Base-by-base conservation (phyloP, 305 asterid genomes). In the Fraxinus dipetala region DNA sequence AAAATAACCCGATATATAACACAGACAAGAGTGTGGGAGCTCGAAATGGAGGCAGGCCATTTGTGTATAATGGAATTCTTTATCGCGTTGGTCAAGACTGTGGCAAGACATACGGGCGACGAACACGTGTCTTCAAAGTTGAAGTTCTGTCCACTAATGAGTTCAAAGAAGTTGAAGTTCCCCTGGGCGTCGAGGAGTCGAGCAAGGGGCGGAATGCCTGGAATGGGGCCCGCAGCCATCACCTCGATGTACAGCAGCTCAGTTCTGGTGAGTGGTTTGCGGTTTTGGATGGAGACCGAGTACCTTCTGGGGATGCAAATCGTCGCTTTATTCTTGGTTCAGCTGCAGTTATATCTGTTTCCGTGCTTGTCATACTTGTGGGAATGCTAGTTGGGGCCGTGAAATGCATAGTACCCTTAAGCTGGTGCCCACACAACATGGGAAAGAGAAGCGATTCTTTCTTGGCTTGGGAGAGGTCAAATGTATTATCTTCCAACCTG, bases 41-140 rank as follows among this genome's bases (percentile, higher is more conserved):
- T 70, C 94, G 99, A 11, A 96, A 94, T 74, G 99, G 99, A 70
- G 99, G 99, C 34, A 84, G 99, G 83, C 98, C 99, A 9, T 93
- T 96, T 35, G 78, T 88, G 56, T 87, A 92, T 11, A 73, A 89
- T 0, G 97, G 97, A 36, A 79, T 89, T 81, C 96, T 96, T 35
- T 90, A 95, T 59, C 97, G 99, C 9, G 78, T 89, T 0, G 99
- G 98, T 80, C 98, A 96, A 86, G 99, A 96, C 87, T 94, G 96
- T 80, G 98, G 98, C 0, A 90, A 88, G 56, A 91, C 97, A 2
- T 96, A 96, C 7, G 98, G 98, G 65, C 93, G 85, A 43, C 85
- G 85, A 7, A 84, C 88, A 72, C 98, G 96, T 28, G 85, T 93
- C 38, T 96, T 96, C 86, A 90, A 79, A 81, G 81, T 94, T 3